Evolutionary conservation across 805 yeast genomes (phyloP), one percentile per base, ranked within the genome.

Genomic region (Alloascoidea africana): DNA sequence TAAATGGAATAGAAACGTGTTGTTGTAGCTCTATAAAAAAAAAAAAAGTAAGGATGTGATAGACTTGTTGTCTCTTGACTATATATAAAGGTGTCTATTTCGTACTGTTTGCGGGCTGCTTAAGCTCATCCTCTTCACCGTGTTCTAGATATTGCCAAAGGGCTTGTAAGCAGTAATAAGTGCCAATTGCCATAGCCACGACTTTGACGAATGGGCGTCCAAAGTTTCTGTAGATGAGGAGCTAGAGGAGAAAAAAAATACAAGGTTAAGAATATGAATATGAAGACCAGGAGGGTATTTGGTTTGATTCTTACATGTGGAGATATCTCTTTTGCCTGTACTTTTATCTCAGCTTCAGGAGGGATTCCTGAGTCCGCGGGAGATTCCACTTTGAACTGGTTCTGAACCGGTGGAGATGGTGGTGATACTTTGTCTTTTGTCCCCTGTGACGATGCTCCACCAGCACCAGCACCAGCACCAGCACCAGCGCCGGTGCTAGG

Each of bases 81-180:
- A 23, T 23, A 23, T 23, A 23, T 23, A 23, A 23, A 23, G n/a
- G 8, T 23, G 30, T 23, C n/a, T 23, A 23, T 23, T 23, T 23
- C n/a, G 8, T 23, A 23, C 8, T 23, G 8, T 23, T 23, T 23
- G 8, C n/a, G n/a, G n/a, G 8, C 30, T 23, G 8, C n/a, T 23
- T n/a, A 23, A 23, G 8, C n/a, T 8, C n/a, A 8, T 23, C 30
- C 8, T 23, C 43, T 41, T 37, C 57, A 46, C 43, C 50, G 39
- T 45, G 46, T 15, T 64, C 73, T 11, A 66, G 52, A 38, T 42
- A 59, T 39, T 54, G 66, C 73, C 69, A 66, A 5, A 63, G 43
- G 35, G 58, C 66, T n/a, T 50, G 49, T 45, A 72, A 42, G 0
- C 64, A 51, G 42, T 66, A 71, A 42, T 65, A 72, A 0, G 73